Evolutionary conservation across 441 rosid genomes (phyloP), one percentile per base, ranked within the genome.

Genomic region (Kokia cookei): DNA sequence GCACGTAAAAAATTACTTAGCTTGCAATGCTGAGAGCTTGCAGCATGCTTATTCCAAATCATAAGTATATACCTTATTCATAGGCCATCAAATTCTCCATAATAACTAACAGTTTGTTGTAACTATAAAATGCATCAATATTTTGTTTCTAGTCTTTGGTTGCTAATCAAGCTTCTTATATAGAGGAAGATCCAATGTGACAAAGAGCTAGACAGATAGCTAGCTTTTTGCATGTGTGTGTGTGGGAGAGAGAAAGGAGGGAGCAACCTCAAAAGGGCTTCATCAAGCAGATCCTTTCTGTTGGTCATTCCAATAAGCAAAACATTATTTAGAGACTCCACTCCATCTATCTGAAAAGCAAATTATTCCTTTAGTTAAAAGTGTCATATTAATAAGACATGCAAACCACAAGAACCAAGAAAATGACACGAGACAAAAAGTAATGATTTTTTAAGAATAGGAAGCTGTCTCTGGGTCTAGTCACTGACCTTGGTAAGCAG

Each of bases 261-360:
- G 37, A 78, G 62, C 70, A 71, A 93, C 99, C 98, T 96, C 78
- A 96, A 63, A 85, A 96, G 99, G 75, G 99, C 97, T 88, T 92
- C 99, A 81, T 96, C 99, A 76, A 96, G 97, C 86, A 96, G 84
- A 85, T 96, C 99, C 84, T 90, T 96, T 83, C 99, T 85, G 83
- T 96, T 96, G 82, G 99, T 96, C 99, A 93, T 96, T 82, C 99
- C 99, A 84, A 96, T 96, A 69, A 93, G 99, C 81, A 96, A 84
- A 73, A 96, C 97, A 87, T 96, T 96, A 78, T 96, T 93, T 76
- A 96, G 89, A 45, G 99, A 92, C 86, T 96, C 99, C 86, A 96
- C 99, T 37, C 99, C 99, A 84, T 96, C 98, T 73, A 96, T 96
- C 98, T 96, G 96, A 78, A 86, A 84, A 83, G 76, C 67, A 80